Evolutionary conservation across 148 eudicot genomes (phyloP).

Genomic region (Rhododendron griersonianum): DNA sequence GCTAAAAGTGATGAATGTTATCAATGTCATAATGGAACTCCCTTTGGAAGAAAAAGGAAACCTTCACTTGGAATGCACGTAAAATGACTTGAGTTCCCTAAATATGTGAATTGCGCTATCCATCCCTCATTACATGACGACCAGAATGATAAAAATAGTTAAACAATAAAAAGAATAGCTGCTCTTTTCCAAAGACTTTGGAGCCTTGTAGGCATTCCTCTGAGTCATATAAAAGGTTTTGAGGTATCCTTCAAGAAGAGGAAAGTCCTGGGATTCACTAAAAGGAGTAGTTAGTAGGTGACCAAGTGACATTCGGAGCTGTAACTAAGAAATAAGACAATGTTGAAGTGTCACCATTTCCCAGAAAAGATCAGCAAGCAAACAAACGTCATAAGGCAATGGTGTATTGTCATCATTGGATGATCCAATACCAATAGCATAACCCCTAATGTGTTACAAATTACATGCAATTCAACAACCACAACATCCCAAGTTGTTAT

Average conservation of each 20-base stretch:
- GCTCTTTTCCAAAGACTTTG: not conserved
- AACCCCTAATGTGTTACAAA: not conserved
- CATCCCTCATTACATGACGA: not conserved
- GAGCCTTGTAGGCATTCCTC: not conserved
- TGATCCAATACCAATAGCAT: not conserved
- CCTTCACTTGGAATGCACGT: not conserved
- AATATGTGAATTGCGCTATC: not conserved
- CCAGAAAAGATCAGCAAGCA: not conserved
- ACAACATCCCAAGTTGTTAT: not conserved
- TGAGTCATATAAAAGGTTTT: not conserved
- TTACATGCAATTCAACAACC: not conserved
- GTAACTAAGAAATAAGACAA: not conserved
- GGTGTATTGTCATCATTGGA: not conserved
- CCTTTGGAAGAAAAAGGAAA: not conserved
- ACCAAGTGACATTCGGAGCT: not conserved
- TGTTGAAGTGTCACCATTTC: not conserved
- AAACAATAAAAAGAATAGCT: not conserved
- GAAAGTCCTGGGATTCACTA: not conserved
- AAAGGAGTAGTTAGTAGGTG: not conserved
- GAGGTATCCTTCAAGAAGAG: not conserved
- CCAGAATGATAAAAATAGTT: slow-evolving; percentile 12
- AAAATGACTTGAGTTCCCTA: not conserved
- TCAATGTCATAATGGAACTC: not conserved
- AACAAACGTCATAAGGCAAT: not conserved
- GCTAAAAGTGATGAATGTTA: not conserved